Evolutionary conservation across 2,329 filamentous ascomycete genomes (phyloP).

Genomic region (Tympanopsis confertula): DNA sequence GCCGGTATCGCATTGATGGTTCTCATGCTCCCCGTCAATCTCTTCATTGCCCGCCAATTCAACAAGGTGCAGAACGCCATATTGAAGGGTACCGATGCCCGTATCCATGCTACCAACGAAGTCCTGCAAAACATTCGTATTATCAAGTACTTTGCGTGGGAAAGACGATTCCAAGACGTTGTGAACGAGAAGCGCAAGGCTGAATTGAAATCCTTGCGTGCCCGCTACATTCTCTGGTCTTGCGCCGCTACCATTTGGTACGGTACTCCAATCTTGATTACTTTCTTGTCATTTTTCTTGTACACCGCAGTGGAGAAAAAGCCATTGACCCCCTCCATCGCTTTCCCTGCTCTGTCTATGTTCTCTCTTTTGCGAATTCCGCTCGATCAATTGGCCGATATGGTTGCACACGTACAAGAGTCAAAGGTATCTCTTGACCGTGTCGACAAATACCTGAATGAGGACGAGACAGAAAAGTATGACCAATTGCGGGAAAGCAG

Average conservation of each 20-base stretch:
- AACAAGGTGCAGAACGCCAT: constrained; percentile 51
- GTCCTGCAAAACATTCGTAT: constrained; percentile 61
- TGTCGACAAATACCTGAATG: constrained; percentile 57
- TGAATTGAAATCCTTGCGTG: constrained; percentile 46
- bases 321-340: constrained; percentile 51
- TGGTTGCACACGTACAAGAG: constrained; percentile 62
- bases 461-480: constrained; percentile 61
- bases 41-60: constrained; percentile 53
- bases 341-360: constrained; percentile 58
- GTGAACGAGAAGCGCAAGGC: constrained; percentile 51
- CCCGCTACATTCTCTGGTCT: constrained; percentile 57
- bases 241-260: constrained; percentile 57
- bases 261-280: constrained; percentile 55
- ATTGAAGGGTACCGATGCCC: constrained; percentile 53
- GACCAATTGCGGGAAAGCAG: constrained; percentile 33
- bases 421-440: constrained; percentile 60
- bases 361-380: constrained; percentile 58
- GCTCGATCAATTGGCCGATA: constrained; percentile 58
- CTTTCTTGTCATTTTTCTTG: constrained; percentile 55
- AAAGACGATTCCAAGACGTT: constrained; percentile 50
- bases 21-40: constrained; percentile 52
- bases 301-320: constrained; percentile 58
- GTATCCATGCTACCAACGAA: constrained; percentile 61
- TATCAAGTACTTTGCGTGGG: constrained; percentile 66
- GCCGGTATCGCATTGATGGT: constrained; percentile 62